Conservation (phyloP, 495 filamentous ascomycete genomes). For the Apiosordaria backusii region DNA sequence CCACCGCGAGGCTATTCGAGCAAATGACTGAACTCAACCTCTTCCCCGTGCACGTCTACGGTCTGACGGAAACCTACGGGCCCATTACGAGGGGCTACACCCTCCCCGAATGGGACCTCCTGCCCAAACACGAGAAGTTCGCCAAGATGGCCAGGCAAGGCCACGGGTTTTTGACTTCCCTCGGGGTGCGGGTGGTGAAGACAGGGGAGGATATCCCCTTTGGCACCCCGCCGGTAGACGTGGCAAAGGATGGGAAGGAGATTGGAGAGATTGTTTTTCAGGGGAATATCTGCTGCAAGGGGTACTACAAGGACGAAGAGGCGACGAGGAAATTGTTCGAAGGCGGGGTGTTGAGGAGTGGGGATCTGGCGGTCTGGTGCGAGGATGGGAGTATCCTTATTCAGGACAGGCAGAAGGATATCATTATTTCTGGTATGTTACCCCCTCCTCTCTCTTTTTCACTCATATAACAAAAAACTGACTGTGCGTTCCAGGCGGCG, state of each 20-base stretch:
- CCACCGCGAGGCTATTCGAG: conserved; percentile 83
- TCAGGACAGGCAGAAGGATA: conserved; percentile 91
- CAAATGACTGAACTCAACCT: conserved; percentile 84
- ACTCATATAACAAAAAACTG: not conserved
- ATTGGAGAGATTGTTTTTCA: conserved; percentile 89
- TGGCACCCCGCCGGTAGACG: conserved; percentile 66
- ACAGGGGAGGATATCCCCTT: conserved; percentile 56
- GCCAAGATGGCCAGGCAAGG: conserved; percentile 83
- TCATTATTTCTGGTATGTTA: conserved; percentile 87
- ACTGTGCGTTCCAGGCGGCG: conserved; percentile 60
- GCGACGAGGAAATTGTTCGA: conserved; percentile 86
- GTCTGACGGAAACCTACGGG: conserved; percentile 92
- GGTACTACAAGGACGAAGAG: conserved; percentile 85
- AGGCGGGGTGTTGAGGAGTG: conserved; percentile 82
- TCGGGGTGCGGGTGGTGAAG: conserved; percentile 81
- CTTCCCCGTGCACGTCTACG: conserved; percentile 90
- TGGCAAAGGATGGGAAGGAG: conserved; percentile 75
- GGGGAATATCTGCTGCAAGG: conserved; percentile 89
- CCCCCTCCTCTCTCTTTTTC: not conserved
- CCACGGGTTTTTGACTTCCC: conserved; percentile 82
- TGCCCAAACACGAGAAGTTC: conserved; percentile 71
- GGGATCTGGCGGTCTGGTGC: conserved; percentile 91
- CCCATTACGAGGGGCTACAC: conserved; percentile 93
- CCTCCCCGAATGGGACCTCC: conserved; percentile 72
- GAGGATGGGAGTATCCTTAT: conserved; percentile 88